Evolutionary conservation across 2,329 filamentous ascomycete species (phyloP).

Genomic region (Leptographium lundbergii): DNA sequence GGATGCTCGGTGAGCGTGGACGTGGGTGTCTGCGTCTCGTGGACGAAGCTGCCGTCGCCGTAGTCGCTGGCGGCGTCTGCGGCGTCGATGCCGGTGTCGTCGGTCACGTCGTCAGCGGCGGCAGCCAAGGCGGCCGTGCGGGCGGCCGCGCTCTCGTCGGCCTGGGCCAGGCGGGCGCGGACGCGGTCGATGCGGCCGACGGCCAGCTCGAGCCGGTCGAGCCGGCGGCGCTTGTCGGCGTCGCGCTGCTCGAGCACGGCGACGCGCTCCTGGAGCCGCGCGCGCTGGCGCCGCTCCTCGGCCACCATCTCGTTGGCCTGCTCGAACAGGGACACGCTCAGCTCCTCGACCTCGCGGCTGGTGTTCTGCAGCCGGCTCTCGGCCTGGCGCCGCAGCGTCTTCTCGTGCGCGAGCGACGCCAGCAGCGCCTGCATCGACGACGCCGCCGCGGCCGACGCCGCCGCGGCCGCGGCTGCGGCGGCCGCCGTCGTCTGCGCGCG

Average conservation of each 20-base stretch:
- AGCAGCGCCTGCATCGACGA: conserved; percentile 38
- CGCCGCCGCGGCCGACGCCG: neutral
- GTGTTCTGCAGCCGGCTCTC: conserved; percentile 56
- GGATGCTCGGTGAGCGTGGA: too few relatives aligned
- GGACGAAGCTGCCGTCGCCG: neutral
- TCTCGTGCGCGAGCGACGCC: conserved; percentile 52
- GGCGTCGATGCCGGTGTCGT: neutral
- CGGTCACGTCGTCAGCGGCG: neutral
- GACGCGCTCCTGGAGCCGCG: conserved; percentile 58
- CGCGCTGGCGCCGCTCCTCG: conserved; percentile 56
- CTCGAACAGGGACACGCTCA: conserved; percentile 63
- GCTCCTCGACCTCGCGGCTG: conserved; percentile 63
- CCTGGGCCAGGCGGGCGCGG: conserved; percentile 37
- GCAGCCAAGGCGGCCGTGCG: neutral
- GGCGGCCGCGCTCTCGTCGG: neutral
- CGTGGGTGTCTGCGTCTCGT: neutral
- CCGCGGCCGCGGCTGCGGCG: conserved; percentile 9
- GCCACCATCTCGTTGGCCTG: conserved; percentile 85
- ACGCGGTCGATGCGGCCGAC: conserved; percentile 60
- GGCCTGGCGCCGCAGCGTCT: conserved; percentile 51
- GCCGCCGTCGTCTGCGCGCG: neutral
- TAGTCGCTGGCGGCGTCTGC: neutral
- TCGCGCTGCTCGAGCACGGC: conserved; percentile 57
- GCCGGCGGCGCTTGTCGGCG: conserved; percentile 50
- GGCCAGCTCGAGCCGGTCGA: conserved; percentile 61